These are phyloP conservation scores for Neonectria ditissima DNA, from an alignment of 2,329 filamentous ascomycete genomes.

Conservation along the genomic window DNA sequence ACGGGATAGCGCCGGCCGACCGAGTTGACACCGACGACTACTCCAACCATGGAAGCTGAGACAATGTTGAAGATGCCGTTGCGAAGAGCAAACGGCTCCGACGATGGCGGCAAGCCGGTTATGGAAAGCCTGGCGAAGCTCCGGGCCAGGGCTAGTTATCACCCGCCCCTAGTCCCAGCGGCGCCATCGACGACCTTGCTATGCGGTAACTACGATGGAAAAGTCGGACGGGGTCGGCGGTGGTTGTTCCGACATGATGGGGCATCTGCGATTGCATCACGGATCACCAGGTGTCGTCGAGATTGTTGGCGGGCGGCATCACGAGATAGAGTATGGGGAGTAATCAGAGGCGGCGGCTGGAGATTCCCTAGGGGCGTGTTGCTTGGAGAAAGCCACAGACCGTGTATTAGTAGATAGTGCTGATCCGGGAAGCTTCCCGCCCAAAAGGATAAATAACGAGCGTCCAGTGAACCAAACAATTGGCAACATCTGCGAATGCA, in stretches of 20 bases:
- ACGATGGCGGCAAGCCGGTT: slow-evolving; percentile 3
- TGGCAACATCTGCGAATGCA: not conserved
- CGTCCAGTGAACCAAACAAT: not conserved
- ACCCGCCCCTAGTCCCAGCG: not conserved
- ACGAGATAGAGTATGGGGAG: not conserved
- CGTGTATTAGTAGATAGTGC: not conserved
- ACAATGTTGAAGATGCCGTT: not conserved
- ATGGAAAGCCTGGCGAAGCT: slow-evolving; percentile 19
- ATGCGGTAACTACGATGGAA: not conserved
- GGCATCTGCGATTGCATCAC: slow-evolving; percentile 30
- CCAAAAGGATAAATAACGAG: not conserved
- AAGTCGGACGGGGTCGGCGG: slow-evolving; percentile 12
- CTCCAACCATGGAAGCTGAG: not conserved
- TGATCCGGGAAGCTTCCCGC: slow-evolving; percentile 1
- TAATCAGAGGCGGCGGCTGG: not conserved
- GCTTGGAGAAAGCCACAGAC: not conserved
- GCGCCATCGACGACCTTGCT: not conserved
- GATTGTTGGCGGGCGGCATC: not conserved
- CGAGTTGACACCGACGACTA: slow-evolving; percentile 12
- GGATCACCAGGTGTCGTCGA: slow-evolving; percentile 1
- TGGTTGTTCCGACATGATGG: slow-evolving; percentile 24
- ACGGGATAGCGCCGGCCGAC: slow-evolving; percentile 1
- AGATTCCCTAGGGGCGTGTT: not conserved
- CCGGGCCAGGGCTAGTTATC: slow-evolving; percentile 4
- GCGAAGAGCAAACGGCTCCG: not conserved